These are phyloP conservation scores for Aphanomyces cochlioides DNA, from an alignment of 352 stramenopile species.

Conservation along the genomic window DNA sequence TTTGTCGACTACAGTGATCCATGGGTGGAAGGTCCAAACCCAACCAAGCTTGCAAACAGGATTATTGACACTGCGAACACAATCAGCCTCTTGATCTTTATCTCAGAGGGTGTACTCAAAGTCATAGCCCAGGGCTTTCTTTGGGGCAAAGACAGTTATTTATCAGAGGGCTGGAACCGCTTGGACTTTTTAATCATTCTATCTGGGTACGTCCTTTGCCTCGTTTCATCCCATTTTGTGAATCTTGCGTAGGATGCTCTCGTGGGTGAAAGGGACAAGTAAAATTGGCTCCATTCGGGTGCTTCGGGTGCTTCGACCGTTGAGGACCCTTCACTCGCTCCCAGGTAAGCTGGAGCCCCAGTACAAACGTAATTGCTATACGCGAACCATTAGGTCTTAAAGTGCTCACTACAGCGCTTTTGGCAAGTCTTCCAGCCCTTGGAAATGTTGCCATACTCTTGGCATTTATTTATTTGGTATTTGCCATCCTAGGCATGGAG, in stretches of 20 bases:
- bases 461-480: constrained; percentile 90
- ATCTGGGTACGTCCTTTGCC: constrained; percentile 53
- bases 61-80: constrained; percentile 61
- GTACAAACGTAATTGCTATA: background rate
- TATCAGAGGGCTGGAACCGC: constrained; percentile 86
- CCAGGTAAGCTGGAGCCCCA: constrained; percentile 3
- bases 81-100: constrained; percentile 64
- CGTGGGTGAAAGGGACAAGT: constrained; percentile 21
- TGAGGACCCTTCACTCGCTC: constrained; percentile 64
- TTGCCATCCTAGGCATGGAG: constrained; percentile 87
- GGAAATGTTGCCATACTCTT: constrained; percentile 86
- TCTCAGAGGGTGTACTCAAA: constrained; percentile 85
- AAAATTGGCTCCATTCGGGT: constrained; percentile 52
- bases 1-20: constrained; percentile 76
- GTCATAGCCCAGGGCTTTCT: constrained; percentile 84
- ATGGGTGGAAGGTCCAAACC: constrained; percentile 29
- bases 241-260: constrained; percentile 35
- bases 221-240: constrained; percentile 42
- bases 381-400: constrained; percentile 19
- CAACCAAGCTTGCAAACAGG: constrained; percentile 16
- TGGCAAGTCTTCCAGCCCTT: constrained; percentile 82
- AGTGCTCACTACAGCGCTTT: constrained; percentile 69
- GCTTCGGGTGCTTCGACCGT: constrained; percentile 82
- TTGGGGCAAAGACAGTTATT: constrained; percentile 58
- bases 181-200: constrained; percentile 91